Evolutionary conservation across 805 yeast genomes (phyloP).

Genomic region (Sugiyamaella americana): DNA sequence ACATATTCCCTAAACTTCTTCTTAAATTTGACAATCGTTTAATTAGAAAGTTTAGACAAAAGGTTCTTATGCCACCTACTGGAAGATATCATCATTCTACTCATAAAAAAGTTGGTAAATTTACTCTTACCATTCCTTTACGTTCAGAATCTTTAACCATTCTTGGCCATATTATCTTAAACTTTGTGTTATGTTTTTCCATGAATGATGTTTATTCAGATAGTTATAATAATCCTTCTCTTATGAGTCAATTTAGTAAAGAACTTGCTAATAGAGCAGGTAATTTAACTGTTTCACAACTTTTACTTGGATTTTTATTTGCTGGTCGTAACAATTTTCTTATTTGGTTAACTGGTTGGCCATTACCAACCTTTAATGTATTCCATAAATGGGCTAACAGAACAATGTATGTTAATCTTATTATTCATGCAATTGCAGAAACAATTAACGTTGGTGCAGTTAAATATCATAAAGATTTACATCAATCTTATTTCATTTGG

Average conservation of each 20-base stretch:
- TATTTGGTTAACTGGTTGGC: conserved; percentile 54
- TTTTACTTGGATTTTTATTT: conserved; percentile 45
- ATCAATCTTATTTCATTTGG: conserved; percentile 23
- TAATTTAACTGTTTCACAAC: conserved; percentile 42
- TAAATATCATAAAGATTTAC: conserved; percentile 3
- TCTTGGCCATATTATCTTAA: conserved; percentile 31
- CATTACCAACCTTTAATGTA: conserved; percentile 52
- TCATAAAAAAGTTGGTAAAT: conserved; percentile 15
- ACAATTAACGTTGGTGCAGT: conserved; percentile 36
- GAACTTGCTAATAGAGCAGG: conserved; percentile 39
- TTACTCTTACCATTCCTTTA: conserved; percentile 32
- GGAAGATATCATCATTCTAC: conserved; percentile 24
- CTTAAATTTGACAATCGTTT: conserved; percentile 9
- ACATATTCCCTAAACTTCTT: conserved; percentile 6
- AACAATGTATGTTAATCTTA: conserved; percentile 40
- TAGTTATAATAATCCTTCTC: conserved; percentile 12
- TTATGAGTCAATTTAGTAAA: conserved; percentile 27
- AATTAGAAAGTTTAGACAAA: conserved; percentile 21
- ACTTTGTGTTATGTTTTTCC: conserved; percentile 17
- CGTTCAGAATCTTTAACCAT: conserved; percentile 36
- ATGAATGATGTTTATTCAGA: conserved; percentile 31
- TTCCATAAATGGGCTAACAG: conserved; percentile 63
- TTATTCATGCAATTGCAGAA: conserved; percentile 53
- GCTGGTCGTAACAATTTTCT: conserved; percentile 67
- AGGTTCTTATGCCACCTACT: conserved; percentile 28